Evolutionary conservation across 2,329 filamentous ascomycete genomes (phyloP).

Genomic region (Dactylellina haptotyla): DNA sequence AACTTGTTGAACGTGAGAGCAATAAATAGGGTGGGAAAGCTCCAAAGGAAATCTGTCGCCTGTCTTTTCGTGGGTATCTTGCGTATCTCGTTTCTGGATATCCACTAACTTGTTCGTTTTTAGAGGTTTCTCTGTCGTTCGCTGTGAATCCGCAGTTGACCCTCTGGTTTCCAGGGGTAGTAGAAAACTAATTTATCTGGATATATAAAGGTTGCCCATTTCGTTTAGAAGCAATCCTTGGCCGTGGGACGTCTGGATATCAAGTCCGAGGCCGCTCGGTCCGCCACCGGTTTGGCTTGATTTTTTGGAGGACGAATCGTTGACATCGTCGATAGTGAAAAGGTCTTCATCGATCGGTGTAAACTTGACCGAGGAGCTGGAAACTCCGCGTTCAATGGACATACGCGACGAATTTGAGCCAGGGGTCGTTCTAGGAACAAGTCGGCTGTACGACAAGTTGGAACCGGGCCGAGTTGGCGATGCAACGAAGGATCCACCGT

Average conservation of each 20-base stretch:
- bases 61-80: neutral
- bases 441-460: slow-evolving; percentile 13
- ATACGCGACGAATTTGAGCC: slow-evolving; percentile 28
- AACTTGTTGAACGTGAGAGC: neutral
- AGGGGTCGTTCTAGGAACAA: slow-evolving; percentile 33
- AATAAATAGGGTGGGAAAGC: slow-evolving; percentile 5
- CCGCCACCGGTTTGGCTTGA: slow-evolving; percentile 11
- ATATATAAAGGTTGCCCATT: slow-evolving; percentile 47
- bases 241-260: slow-evolving; percentile 13
- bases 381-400: slow-evolving; percentile 23
- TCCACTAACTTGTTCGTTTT: neutral
- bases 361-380: slow-evolving; percentile 25
- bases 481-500: slow-evolving; percentile 50
- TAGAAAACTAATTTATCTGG: slow-evolving; percentile 34
- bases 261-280: slow-evolving; percentile 31
- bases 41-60: slow-evolving; percentile 27
- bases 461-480: slow-evolving; percentile 32
- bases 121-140: slow-evolving; percentile 16
- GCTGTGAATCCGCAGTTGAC: slow-evolving; percentile 19
- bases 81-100: slow-evolving; percentile 5
- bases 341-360: slow-evolving; percentile 38
- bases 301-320: slow-evolving; percentile 46
- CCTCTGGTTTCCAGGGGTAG: slow-evolving; percentile 9
- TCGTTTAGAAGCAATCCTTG: slow-evolving; percentile 31
- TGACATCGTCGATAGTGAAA: slow-evolving; percentile 47